Evolutionary conservation across 2,329 filamentous ascomycete genomes (phyloP).

Genomic region (Colletotrichum trifolii): DNA sequence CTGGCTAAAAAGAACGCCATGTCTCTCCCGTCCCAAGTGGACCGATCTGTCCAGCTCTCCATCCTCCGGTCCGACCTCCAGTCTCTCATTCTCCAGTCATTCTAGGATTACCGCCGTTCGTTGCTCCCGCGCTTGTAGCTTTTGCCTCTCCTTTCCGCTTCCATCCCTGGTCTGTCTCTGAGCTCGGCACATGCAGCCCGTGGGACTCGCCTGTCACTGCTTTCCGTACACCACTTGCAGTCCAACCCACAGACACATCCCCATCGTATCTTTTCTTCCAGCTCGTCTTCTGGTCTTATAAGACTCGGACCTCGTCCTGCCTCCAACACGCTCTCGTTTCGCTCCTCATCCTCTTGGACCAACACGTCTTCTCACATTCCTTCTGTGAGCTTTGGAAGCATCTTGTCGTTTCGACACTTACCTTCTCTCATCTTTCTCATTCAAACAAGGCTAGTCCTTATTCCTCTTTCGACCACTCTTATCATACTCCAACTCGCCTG

Average conservation of each 20-base stretch:
- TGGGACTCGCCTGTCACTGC: conserved; percentile 33
- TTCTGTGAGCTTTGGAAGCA: conserved; percentile 37
- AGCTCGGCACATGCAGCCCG: conserved; percentile 31
- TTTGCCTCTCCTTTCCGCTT: conserved; percentile 39
- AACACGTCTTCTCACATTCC: conserved; percentile 37
- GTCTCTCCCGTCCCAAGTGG: conserved; percentile 38
- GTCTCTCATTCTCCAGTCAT: conserved; percentile 48
- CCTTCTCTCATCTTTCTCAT: conserved; percentile 41
- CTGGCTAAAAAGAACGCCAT: conserved; percentile 37
- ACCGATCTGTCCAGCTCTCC: conserved; percentile 35
- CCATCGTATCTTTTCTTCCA: conserved; percentile 29
- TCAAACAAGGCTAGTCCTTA: conserved; percentile 51
- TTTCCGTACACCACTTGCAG: background rate
- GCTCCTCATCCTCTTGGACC: conserved; percentile 35
- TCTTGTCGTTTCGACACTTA: conserved; percentile 38
- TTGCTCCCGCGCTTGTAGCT: conserved; percentile 46
- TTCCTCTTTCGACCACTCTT: conserved; percentile 42
- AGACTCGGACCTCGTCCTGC: conserved; percentile 35
- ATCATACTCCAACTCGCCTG: conserved; percentile 41
- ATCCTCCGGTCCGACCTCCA: conserved; percentile 36
- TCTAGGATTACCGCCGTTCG: conserved; percentile 44
- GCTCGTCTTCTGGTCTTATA: conserved; percentile 29
- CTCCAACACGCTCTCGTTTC: conserved; percentile 14
- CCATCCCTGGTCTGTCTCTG: conserved; percentile 31
- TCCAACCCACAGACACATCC: conserved; percentile 1